Conservation (phyloP, 495 filamentous ascomycete genomes). For the Neurospora tetraspora region DNA sequence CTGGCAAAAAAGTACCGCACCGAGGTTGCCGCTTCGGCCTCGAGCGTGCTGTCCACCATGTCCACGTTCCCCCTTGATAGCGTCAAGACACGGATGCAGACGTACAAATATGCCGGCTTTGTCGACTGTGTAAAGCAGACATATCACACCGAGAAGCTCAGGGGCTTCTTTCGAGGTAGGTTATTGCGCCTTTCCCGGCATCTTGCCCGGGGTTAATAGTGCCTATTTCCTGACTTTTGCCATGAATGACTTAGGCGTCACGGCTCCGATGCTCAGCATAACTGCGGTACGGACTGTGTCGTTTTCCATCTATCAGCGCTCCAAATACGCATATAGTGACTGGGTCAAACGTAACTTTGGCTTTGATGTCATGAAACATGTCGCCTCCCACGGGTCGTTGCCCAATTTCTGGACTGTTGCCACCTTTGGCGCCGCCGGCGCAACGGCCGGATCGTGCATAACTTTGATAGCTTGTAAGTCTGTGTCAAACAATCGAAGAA, state of each 20-base stretch:
- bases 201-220: neutral
- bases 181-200: conserved; percentile 1
- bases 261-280: conserved; percentile 75
- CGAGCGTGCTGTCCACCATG: conserved; percentile 64
- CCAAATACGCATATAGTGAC: conserved; percentile 65
- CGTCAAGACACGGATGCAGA: conserved; percentile 81
- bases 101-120: conserved; percentile 61
- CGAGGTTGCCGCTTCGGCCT: conserved; percentile 65
- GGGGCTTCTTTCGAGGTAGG: conserved; percentile 71
- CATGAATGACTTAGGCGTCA: conserved; percentile 44
- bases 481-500: neutral
- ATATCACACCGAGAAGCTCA: conserved; percentile 58
- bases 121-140: conserved; percentile 61
- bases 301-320: conserved; percentile 84
- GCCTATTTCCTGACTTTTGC: neutral
- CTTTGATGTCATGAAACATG: conserved; percentile 57
- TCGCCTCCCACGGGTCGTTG: conserved; percentile 57
- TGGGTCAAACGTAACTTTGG: conserved; percentile 56
- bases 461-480: conserved; percentile 77
- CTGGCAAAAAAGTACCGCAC: conserved; percentile 68
- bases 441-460: conserved; percentile 67
- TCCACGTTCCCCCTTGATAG: conserved; percentile 72
- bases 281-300: conserved; percentile 83
- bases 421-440: conserved; percentile 70
- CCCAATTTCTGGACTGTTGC: conserved; percentile 59